phyloP scores from a whole-genome alignment of 2,329 filamentous ascomycete species.

The Penicillium glabrum region DNA sequence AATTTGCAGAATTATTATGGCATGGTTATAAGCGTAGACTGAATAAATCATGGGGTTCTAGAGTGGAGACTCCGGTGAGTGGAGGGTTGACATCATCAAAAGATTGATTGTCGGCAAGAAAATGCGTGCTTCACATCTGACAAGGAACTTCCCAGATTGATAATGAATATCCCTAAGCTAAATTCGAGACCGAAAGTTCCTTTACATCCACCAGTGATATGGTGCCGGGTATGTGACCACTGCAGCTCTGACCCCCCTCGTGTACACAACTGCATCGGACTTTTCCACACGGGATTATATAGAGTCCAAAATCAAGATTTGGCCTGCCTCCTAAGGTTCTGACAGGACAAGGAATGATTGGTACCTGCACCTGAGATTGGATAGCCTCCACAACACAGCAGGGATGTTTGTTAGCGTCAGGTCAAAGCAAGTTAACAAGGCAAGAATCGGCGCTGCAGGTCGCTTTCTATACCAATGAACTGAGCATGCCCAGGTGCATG shows the following conservation, averaged over 20 bases:
- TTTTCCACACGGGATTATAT: slow-evolving; percentile 7
- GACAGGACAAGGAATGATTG: slow-evolving; percentile 13
- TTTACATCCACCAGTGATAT: slow-evolving; percentile 1
- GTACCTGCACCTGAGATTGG: slow-evolving; percentile 5
- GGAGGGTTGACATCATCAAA: slow-evolving; percentile 7
- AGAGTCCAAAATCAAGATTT: slow-evolving; percentile 16
- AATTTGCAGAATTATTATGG: neutral
- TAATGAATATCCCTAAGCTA: slow-evolving; percentile 9
- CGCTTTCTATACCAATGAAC: neutral
- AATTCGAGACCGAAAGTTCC: neutral
- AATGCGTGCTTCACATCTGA: neutral
- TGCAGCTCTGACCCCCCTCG: slow-evolving; percentile 4
- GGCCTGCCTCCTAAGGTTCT: slow-evolving; percentile 12
- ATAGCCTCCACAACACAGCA: neutral
- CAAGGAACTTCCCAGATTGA: slow-evolving; percentile 12
- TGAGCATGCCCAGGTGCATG: too few relatives aligned
- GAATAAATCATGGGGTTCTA: neutral
- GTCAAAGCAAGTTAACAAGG: neutral
- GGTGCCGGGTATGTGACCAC: slow-evolving; percentile 1
- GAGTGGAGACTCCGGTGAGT: neutral
- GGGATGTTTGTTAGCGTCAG: neutral
- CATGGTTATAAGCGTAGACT: neutral
- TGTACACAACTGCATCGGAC: slow-evolving; percentile 1
- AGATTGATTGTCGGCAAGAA: neutral
- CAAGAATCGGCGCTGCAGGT: neutral